Evolutionary conservation across 139 green algal species (phyloP), one percentile per base, ranked within the genome.

Genomic region (Eudorina sp.): DNA sequence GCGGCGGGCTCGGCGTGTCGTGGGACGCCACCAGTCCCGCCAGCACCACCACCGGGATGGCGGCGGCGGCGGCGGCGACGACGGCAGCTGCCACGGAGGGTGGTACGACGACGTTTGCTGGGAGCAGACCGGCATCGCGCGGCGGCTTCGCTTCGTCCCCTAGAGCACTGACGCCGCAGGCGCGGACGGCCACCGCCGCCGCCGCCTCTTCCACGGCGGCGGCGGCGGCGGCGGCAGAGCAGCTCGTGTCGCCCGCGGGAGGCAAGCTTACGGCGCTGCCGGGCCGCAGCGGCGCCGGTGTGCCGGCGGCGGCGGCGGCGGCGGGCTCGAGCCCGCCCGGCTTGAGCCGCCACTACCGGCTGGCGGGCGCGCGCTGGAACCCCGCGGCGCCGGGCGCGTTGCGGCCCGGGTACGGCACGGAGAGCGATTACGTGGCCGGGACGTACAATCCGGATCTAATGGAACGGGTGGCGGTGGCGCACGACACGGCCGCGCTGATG

Each of bases 371-470:
- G 23, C 36, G 43, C 4, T 88, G 83, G 83, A 88, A 88, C 68
- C 83, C 83, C 13, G 21, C 83, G 14, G 68, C 68, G 2, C 83
- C 83, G 1, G 83, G 83, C 0, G 83, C 83, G 48, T 48, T 88
- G 14, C 83, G 83, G 23, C 83, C 83, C 2, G 62, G n/a, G 11
- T 88, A 88, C 68, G 68, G 68, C 68, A 46, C 36, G 36, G 27
- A 46, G 36, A 45, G 45, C 3, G 83, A 88, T 34, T 88, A 88
- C 51, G 38, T 66, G 36, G 68, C 83, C 0, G 68, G 82, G 19
- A 87, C 81, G 6, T 79, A 78, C 81, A 87, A 87, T 45, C 81
- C 81, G n/a, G 31, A 87, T 7, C 45, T 79, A 0, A 68, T 68
- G 45, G 64, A 87, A 4, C 45, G n/a, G 0, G 81, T 87, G 46